Conservation (phyloP, 2,329 filamentous ascomycete genomes). For the Fusarium illudens region DNA sequence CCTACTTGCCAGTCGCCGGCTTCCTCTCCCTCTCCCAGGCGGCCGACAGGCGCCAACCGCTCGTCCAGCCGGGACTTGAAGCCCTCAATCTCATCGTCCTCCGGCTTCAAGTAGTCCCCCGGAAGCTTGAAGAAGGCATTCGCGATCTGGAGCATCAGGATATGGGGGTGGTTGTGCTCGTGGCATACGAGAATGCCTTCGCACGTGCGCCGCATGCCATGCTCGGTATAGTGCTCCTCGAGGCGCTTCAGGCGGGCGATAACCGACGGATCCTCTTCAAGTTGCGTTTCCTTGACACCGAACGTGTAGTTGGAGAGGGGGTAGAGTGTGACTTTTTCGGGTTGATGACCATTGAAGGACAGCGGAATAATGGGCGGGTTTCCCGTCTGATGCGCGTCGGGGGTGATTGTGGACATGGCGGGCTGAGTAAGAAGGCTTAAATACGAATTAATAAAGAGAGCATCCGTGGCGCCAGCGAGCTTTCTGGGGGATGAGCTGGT, state of each 20-base stretch:
- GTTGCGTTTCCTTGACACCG: slow-evolving; percentile 97
- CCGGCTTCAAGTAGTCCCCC: slow-evolving; percentile 89
- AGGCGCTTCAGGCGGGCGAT: slow-evolving; percentile 90
- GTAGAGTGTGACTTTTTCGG: slow-evolving; percentile 87
- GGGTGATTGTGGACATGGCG: slow-evolving; percentile 85
- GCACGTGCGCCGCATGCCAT: slow-evolving; percentile 97
- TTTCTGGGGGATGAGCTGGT: neutral
- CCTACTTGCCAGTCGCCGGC: slow-evolving; percentile 90
- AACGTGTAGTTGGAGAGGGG: slow-evolving; percentile 99
- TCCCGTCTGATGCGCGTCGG: slow-evolving; percentile 77
- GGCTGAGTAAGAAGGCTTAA: neutral
- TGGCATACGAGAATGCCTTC: slow-evolving; percentile 98
- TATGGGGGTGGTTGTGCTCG: slow-evolving; percentile 98
- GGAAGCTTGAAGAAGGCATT: slow-evolving; percentile 99
- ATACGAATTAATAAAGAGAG: neutral
- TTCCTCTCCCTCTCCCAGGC: slow-evolving; percentile 85
- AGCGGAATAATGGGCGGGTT: slow-evolving; percentile 81
- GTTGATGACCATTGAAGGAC: slow-evolving; percentile 88
- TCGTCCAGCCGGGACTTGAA: slow-evolving; percentile 95
- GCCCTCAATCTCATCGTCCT: slow-evolving; percentile 91
- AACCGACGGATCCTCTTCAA: slow-evolving; percentile 96
- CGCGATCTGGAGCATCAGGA: slow-evolving; percentile 98
- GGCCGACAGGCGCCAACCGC: slow-evolving; percentile 89
- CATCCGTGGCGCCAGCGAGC: neutral
- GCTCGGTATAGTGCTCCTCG: slow-evolving; percentile 90